Conservation (phyloP, 2,329 filamentous ascomycete genomes). For the Exophiala sp. region DNA sequence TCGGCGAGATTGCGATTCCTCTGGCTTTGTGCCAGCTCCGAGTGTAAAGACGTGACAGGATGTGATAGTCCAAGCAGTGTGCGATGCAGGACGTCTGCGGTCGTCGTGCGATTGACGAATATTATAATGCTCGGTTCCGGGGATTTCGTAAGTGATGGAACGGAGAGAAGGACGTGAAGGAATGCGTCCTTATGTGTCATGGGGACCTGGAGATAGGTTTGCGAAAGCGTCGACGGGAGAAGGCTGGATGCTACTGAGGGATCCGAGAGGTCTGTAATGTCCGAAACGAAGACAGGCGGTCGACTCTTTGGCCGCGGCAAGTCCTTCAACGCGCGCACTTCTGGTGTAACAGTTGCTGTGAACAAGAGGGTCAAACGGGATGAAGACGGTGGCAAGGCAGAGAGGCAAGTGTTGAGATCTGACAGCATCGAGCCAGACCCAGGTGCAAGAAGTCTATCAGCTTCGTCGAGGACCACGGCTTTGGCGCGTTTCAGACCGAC, state of each 20-base stretch:
- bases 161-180: conserved; percentile 73
- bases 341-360: conserved; percentile 90
- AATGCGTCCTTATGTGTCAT: conserved; percentile 94
- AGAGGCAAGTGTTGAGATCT: conserved; percentile 85
- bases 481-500: conserved; percentile 73
- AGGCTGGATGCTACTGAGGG: conserved; percentile 57
- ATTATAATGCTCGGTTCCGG: conserved; percentile 71
- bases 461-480: conserved; percentile 92
- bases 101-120: conserved; percentile 89
- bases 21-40: conserved; percentile 77
- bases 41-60: conserved; percentile 88
- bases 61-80: conserved; percentile 81
- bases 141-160: conserved; percentile 18
- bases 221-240: conserved; percentile 76
- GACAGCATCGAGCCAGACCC: conserved; percentile 85
- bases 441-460: conserved; percentile 77
- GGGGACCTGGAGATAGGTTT: conserved; percentile 83
- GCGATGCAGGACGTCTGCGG: conserved; percentile 85
- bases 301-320: conserved; percentile 67
- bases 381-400: conserved; percentile 70
- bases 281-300: conserved; percentile 79
- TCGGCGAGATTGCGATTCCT: conserved; percentile 82
- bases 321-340: conserved; percentile 81
- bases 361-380: conserved; percentile 92
- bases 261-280: conserved; percentile 80